Base-by-base conservation (phyloP, 805 yeast species). In the Cyberlindnera sargentensis region DNA sequence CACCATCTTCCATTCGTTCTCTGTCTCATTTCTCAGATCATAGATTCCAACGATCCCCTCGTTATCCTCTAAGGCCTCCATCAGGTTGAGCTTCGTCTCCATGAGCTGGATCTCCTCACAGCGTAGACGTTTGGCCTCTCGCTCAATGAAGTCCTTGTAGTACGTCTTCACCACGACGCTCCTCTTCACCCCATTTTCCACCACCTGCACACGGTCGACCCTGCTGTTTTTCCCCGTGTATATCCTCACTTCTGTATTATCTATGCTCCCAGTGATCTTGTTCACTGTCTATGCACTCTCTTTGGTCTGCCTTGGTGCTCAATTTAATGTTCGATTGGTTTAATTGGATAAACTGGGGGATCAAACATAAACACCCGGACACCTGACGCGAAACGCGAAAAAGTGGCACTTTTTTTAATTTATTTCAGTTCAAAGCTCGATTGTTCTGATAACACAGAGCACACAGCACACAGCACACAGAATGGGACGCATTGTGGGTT, bases 401-500 rank as follows among this genome's bases (percentile, higher is more conserved):
- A 8, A 15, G 10, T 9, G 25, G 36, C 20, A 15, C 20, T 15
- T 15, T 15, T 15, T 15, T 15, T 15, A 15, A 15, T 15, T 15
- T 15, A 15, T 15, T 15, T 15, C 20, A 15, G 20, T 15, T 15
- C 20, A 15, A 15, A 15, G 20, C 20, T 15, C 20, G 20, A 15
- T 15, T 15, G 20, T 15, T 15, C 20, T 15, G 20, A 15, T 15
- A 15, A 15, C 20, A 15, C 20, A 15, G 20, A 15, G 20, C 20
- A 15, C 20, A 15, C 20, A 15, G 20, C 20, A 15, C 20, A 15
- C 20, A 15, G 20, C 20, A 15, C 20, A 15, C 20, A 15, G 20
- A 15, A 90, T 90, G 98, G 96, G 96, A 4, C 71, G 93, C 52
- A 68, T 90, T 26, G 68, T 80, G 34, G 90, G 91, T 2, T 63